Conservation (phyloP, 1,284 basidiomycete genomes). For the Sphaerobolus stellatus region DNA sequence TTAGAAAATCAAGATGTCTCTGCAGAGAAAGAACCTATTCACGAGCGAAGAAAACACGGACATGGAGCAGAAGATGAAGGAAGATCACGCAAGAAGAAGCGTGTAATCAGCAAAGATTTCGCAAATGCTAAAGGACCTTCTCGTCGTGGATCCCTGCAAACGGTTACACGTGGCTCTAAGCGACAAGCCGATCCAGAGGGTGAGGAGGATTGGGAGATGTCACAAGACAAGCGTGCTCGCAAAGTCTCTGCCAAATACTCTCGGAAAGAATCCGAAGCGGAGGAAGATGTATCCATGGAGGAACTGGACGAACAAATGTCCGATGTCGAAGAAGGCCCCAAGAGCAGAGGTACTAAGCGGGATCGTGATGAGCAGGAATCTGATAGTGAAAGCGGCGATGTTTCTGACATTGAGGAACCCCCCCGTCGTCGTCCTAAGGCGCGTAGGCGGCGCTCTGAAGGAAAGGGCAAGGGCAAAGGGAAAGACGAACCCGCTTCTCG, state of each 20-base stretch:
- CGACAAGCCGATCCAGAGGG: constrained; percentile 42
- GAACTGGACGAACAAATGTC: constrained; percentile 32
- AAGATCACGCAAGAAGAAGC: constrained; percentile 46
- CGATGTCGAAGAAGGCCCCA: constrained; percentile 27
- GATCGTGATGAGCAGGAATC: constrained; percentile 71
- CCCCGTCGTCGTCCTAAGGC: constrained; percentile 30
- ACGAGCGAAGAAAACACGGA: constrained; percentile 22
- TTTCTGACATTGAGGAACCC: constrained; percentile 20
- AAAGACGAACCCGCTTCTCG: constrained; percentile 39
- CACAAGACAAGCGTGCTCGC: constrained; percentile 40
- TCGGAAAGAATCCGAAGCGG: neutral
- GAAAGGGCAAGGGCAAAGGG: constrained; percentile 34
- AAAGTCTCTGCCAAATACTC: constrained; percentile 32
- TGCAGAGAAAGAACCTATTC: neutral
- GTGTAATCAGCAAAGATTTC: constrained; percentile 45
- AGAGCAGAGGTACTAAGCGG: constrained; percentile 74
- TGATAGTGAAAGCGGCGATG: constrained; percentile 63
- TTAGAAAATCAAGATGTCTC: neutral
- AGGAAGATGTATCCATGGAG: constrained; percentile 23
- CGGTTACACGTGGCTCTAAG: constrained; percentile 46
- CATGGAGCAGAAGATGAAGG: constrained; percentile 37
- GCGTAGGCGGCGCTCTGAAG: constrained; percentile 39
- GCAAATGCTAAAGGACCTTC: constrained; percentile 18
- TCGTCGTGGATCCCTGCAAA: constrained; percentile 2
- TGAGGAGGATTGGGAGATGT: constrained; percentile 34